Conservation (phyloP, 176 grass and related monocot species). For the Zoysia japonica region DNA sequence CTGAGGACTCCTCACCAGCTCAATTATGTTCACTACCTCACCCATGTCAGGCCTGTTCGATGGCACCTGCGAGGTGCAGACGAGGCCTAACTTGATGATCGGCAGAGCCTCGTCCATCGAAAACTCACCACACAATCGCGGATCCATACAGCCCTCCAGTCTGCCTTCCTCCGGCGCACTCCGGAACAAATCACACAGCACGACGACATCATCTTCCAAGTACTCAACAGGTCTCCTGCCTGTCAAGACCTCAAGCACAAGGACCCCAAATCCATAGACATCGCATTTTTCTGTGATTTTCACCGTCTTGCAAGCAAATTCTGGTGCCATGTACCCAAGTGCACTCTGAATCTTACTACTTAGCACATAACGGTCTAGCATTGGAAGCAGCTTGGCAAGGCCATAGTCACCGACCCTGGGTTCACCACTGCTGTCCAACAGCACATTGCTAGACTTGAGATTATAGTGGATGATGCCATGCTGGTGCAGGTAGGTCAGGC, state of each 20-base stretch:
- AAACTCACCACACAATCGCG: conserved; percentile 60
- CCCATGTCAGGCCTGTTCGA: conserved; percentile 87
- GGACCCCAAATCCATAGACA: conserved; percentile 80
- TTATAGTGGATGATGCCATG: conserved; percentile 84
- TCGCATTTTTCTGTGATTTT: conserved; percentile 97
- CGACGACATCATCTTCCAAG: conserved; percentile 94
- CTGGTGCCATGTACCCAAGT: conserved; percentile 97
- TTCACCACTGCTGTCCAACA: conserved; percentile 74
- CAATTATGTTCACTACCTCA: conserved; percentile 81
- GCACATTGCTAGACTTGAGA: conserved; percentile 88
- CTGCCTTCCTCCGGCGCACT: conserved; percentile 73
- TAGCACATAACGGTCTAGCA: conserved; percentile 85
- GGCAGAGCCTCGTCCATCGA: conserved; percentile 72
- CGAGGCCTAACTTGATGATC: conserved; percentile 81
- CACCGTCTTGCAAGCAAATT: conserved; percentile 85
- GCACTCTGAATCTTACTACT: conserved; percentile 98
- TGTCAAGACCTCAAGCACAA: conserved; percentile 70
- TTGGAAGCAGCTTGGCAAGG: conserved; percentile 82
- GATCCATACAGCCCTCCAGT: conserved; percentile 72
- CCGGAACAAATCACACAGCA: conserved; percentile 76
- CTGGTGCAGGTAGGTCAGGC: conserved; percentile 78
- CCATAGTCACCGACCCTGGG: conserved; percentile 80
- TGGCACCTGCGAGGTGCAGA: conserved; percentile 90
- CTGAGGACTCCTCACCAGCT: conserved; percentile 69
- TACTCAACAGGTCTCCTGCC: conserved; percentile 82